These are phyloP conservation scores for Fraxinus greggii DNA, from an alignment of 305 asterid genomes.

Conservation along the genomic window DNA sequence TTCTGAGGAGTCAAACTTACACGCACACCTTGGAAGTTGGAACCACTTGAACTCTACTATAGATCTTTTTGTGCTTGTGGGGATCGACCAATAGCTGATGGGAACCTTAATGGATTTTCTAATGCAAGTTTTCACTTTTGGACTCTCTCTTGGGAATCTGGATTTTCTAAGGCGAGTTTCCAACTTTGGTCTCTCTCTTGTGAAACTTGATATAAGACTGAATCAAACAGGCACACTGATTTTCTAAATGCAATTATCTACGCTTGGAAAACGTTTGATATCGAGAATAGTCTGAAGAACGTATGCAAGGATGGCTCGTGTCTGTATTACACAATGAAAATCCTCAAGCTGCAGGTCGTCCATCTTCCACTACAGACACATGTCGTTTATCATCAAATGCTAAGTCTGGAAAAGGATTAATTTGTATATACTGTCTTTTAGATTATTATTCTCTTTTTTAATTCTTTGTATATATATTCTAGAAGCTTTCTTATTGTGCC, in stretches of 20 bases:
- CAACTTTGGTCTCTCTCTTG: constrained; percentile 71
- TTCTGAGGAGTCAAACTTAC: constrained; percentile 73
- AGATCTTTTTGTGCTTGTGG: constrained; percentile 73
- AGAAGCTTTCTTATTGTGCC: too few species aligned
- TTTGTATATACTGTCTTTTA: too few species aligned
- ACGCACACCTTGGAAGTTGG: too few species aligned
- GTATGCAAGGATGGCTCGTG: constrained; percentile 71
- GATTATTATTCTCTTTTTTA: too few species aligned
- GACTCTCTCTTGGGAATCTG: background rate
- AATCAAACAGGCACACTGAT: constrained; percentile 72
- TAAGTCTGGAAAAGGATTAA: too few species aligned
- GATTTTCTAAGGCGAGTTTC: constrained; percentile 74
- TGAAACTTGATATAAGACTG: constrained; percentile 74
- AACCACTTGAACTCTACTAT: constrained; percentile 68
- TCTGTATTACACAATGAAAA: too few species aligned
- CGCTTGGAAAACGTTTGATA: constrained; percentile 66
- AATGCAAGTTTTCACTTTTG: too few species aligned
- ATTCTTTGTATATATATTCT: too few species aligned
- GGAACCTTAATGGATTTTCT: constrained; percentile 37
- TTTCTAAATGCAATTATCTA: constrained; percentile 71
- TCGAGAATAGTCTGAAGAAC: constrained; percentile 61
- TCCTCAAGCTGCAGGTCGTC: too few species aligned
- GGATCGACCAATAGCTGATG: constrained; percentile 68
- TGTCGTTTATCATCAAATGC: too few species aligned
- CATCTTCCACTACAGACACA: too few species aligned